Conservation (phyloP, 225 moss, liverwort and hornwort genomes). For the Takakia lepidozioides region DNA sequence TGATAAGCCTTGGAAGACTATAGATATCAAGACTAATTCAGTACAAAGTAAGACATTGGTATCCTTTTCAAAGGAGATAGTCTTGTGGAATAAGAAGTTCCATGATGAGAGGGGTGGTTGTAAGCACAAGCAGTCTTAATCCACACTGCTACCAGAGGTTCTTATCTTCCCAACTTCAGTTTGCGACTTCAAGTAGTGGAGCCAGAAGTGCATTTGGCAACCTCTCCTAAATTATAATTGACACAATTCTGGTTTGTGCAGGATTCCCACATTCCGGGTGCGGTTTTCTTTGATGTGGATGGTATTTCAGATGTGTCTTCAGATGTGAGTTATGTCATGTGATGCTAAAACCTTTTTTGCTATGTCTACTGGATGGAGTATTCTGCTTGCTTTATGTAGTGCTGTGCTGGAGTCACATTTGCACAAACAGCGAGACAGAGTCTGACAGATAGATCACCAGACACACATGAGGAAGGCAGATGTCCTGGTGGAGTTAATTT, state of each 20-base stretch:
- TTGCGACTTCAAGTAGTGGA: constrained; percentile 3
- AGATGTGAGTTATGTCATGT: constrained; percentile 25
- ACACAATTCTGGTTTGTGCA: constrained; percentile 15
- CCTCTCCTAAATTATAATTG: constrained; percentile 1
- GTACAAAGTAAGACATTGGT: no score
- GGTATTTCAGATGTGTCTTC: constrained; percentile 48
- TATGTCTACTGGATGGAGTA: no score
- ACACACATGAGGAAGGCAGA: no score
- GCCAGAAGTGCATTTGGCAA: not conserved
- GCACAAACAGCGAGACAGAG: not conserved
- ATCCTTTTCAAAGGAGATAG: no score
- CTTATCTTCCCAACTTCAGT: not conserved
- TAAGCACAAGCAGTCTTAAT: no score
- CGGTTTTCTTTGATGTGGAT: constrained; percentile 45
- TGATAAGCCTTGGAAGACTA: not conserved
- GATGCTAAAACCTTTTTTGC: no score
- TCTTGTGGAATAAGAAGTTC: constrained; percentile 2
- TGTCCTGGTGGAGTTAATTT: no score
- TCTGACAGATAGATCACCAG: not conserved
- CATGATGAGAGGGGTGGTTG: not conserved
- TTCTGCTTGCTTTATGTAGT: no score
- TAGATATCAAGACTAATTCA: no score
- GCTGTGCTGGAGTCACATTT: no score
- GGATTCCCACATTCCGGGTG: constrained; percentile 49
- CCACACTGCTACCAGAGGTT: no score